Evolutionary conservation across 2,329 filamentous ascomycete genomes (phyloP), one percentile per base, ranked within the genome.

Genomic region (Bipolaris zeicola): DNA sequence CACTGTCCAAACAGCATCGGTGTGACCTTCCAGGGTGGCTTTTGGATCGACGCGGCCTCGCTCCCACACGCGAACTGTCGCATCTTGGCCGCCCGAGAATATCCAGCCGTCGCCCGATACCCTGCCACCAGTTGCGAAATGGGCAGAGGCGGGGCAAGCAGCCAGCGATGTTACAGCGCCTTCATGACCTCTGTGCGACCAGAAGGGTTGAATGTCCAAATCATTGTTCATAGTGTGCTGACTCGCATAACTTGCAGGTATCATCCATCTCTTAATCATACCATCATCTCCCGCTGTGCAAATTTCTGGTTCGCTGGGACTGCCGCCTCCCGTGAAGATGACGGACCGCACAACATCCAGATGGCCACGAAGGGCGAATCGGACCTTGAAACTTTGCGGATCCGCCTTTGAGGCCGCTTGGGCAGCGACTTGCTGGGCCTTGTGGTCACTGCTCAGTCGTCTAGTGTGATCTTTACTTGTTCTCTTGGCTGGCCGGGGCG

Each of bases 241-340:
- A 50, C 79, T 85, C 53, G 89, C 89, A 63, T 93, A 90, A 39
- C 90, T 88, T 16, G 86, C 85, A 8, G 95, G 95, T 58, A 99
- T 92, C 68, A 96, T 93, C 88, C 96, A 99, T 50, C 95, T 87
- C 77, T 99, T 99, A 74, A 99, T 90, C 67, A 94, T 90, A 55
- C 94, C 94, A 73, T 99, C 95, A 69, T 99, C 95, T 53, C 94
- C 92, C 47, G 91, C 92, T 3, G 94, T 99, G 77, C 94, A 98
- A 51, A 99, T 94, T 76, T 99, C 95, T 1, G 95, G 95, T 73
- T 99, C 95, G 3, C 91, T 92, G 3, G 93, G 93, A 70, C 92
- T 97, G 59, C 95, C 95, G 39, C 95, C 95, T 22, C 95, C 95
- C 1, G 93, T 98, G 78, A 99, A 99, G 62, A 97, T 96, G 56